These are phyloP conservation scores for Aspergillus sp. DNA, from an alignment of 2,329 filamentous ascomycete species.

Conservation along the genomic window DNA sequence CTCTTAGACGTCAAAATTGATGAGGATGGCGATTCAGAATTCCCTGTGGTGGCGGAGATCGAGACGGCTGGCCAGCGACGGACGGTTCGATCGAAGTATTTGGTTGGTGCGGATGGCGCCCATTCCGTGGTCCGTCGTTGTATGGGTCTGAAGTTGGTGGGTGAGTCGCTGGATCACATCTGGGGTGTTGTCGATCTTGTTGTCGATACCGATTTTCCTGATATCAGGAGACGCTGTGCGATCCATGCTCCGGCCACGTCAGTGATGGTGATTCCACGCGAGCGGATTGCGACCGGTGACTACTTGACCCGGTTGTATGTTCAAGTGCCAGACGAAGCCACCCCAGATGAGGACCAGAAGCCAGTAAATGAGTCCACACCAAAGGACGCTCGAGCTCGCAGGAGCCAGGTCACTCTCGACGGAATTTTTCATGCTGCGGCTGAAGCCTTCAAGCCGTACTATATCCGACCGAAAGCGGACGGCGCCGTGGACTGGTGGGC, in stretches of 20 bases:
- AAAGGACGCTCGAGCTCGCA: slow-evolving; percentile 62
- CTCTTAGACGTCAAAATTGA: slow-evolving; percentile 64
- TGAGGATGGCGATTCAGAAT: slow-evolving; percentile 46
- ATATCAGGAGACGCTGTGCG: slow-evolving; percentile 78
- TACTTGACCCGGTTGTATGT: slow-evolving; percentile 70
- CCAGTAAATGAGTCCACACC: slow-evolving; percentile 45
- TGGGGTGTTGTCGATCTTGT: slow-evolving; percentile 79
- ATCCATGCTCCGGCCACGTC: slow-evolving; percentile 74
- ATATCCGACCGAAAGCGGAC: slow-evolving; percentile 58
- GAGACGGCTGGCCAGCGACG: slow-evolving; percentile 32
- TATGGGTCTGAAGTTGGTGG: slow-evolving; percentile 55
- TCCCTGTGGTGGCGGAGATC: slow-evolving; percentile 38
- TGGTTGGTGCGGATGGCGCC: slow-evolving; percentile 72
- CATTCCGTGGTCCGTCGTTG: slow-evolving; percentile 66
- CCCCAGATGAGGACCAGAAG: slow-evolving; percentile 26
- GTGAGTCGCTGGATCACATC: slow-evolving; percentile 69
- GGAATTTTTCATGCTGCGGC: slow-evolving; percentile 68
- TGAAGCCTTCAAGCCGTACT: slow-evolving; percentile 66
- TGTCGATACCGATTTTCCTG: slow-evolving; percentile 72
- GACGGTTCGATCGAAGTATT: slow-evolving; percentile 64
- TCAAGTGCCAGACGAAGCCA: slow-evolving; percentile 40
- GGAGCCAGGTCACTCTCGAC: slow-evolving; percentile 63
- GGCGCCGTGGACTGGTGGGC: slow-evolving; percentile 73
- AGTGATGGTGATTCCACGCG: slow-evolving; percentile 77
- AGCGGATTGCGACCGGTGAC: slow-evolving; percentile 61